Conservation (phyloP, 2,329 filamentous ascomycete species). For the Xylaria sp. region DNA sequence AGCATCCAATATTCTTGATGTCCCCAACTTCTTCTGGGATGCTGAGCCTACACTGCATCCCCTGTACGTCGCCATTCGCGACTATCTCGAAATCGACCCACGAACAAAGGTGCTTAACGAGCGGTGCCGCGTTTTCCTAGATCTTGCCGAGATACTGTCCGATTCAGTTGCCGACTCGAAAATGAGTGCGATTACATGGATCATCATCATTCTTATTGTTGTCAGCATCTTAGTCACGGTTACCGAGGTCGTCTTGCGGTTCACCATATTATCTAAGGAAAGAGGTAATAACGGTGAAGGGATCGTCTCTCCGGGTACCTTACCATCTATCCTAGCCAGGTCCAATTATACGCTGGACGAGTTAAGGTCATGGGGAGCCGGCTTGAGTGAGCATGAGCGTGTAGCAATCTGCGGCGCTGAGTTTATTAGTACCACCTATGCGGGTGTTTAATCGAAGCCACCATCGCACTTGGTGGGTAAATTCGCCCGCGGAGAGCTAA, state of each 20-base stretch:
- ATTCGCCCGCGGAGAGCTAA: background rate
- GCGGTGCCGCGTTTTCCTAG: slow-evolving; percentile 93
- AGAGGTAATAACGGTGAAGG: slow-evolving; percentile 48
- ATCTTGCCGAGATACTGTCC: slow-evolving; percentile 92
- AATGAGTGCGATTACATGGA: slow-evolving; percentile 97
- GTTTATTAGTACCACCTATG: slow-evolving; percentile 45
- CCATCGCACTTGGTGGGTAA: background rate
- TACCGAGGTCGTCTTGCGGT: slow-evolving; percentile 87
- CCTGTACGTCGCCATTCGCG: slow-evolving; percentile 91
- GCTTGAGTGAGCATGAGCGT: slow-evolving; percentile 46
- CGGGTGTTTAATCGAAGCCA: slow-evolving; percentile 43
- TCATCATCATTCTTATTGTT: slow-evolving; percentile 93
- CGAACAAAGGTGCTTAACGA: slow-evolving; percentile 98
- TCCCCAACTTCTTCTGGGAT: slow-evolving; percentile 99
- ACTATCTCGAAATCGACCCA: slow-evolving; percentile 97
- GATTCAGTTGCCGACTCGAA: slow-evolving; percentile 94
- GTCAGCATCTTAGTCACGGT: slow-evolving; percentile 92
- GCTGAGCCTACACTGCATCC: slow-evolving; percentile 94
- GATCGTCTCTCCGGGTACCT: slow-evolving; percentile 19
- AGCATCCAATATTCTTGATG: slow-evolving; percentile 96
- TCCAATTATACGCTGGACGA: slow-evolving; percentile 49
- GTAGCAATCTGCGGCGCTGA: slow-evolving; percentile 48
- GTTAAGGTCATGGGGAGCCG: slow-evolving; percentile 46
- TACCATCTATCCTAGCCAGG: slow-evolving; percentile 42
- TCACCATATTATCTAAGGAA: slow-evolving; percentile 73